Base-by-base conservation (phyloP, 2,329 filamentous ascomycete genomes). In the Chaetomiaceae sp. region DNA sequence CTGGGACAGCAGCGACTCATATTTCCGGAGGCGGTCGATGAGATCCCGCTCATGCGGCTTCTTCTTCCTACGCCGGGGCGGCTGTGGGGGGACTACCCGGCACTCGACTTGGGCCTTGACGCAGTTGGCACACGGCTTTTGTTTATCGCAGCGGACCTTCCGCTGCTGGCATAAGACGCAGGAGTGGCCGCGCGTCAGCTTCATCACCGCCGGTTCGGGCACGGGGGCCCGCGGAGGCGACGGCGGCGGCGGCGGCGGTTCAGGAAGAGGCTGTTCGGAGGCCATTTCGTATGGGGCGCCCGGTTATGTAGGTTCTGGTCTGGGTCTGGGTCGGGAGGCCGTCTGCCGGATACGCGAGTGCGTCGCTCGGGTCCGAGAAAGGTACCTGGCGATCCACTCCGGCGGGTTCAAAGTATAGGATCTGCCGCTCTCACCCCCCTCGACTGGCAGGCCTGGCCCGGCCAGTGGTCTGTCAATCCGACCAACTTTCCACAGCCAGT, bases 121-220 rank as follows among this genome's bases (percentile, higher is more conserved):
- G 64, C 86, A 89, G 68, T 86, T 85, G 62, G 78, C 74, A 64
- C 87, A 90, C 14, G 86, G 86, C 67, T 84, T 84, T 61, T 78
- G 81, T 68, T 85, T 86, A 67, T 89, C 83, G 68, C 87, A 90
- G 55, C 84, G 84, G 37, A 90, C 79, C 67, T 90, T 90, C 56
- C 86, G 81, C 66, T 87, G 85, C 65, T 90, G 86, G 64, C 88
- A 92, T 18, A 84, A 75, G 13, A 89, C 76, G 63, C 88, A 92
- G 55, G 79, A 81, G 56, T 80, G 79, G 54, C 79, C 79, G 45
- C 80, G 74, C 34, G 79, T 82, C 60, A 82, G 68, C 67, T 82
- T 82, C 60, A 78, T 67, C 51, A 71, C 68, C 34, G 73, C 71
- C 48, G 72, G 64, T 55, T 79, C 76, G 55, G 63, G 54, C 50